Evolutionary conservation across 176 grass and related monocot genomes (phyloP), one percentile per base, ranked within the genome.

Genomic region (Ensete ventricosum): DNA sequence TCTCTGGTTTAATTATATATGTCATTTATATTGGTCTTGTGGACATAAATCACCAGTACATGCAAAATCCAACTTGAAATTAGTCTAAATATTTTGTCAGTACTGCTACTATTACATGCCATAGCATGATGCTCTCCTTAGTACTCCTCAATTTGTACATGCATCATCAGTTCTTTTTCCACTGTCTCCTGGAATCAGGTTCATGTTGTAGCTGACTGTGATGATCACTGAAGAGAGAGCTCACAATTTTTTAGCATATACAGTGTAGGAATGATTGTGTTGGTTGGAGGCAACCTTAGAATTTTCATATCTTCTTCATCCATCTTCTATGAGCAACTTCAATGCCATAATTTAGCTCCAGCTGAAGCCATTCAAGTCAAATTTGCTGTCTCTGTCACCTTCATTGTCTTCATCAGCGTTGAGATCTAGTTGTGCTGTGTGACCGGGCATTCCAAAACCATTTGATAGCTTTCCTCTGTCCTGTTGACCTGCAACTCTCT

Each of bases 281-380:
- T 60, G 57, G 57, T 60, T 60, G 12, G 12, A 55, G 57, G 19
- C 19, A 20, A 60, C 3, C 20, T n/a, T 21, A 60, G 14, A 60
- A 60, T 60, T 19, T 60, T 60, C 17, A 4, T 17, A 60, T 60
- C 57, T 60, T 60, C 57, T 60, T n/a, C 57, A 60, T 64, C n/a
- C 12, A 21, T 64, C 24, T 26, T 11, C 11, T 3, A 21, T 64
- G 12, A 64, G 7, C 22, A 64, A 24, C 24, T 64, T 64, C 62
- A 25, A 11, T 64, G 62, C 11, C 22, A 64, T 11, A 50, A 70
- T 50, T 43, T 25, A 96, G 77, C 71, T 87, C 93, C 93, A 92
- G 73, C 71, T 82, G 3, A 87, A 83, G 26, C 87, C 90, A 57
- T 96, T 96, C 62, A 92, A 75, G 82, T 90, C 93, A 11, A 96